Evolutionary conservation across 306 rosid genomes (phyloP), one percentile per base, ranked within the genome.

Genomic region (Cicer judaicum): DNA sequence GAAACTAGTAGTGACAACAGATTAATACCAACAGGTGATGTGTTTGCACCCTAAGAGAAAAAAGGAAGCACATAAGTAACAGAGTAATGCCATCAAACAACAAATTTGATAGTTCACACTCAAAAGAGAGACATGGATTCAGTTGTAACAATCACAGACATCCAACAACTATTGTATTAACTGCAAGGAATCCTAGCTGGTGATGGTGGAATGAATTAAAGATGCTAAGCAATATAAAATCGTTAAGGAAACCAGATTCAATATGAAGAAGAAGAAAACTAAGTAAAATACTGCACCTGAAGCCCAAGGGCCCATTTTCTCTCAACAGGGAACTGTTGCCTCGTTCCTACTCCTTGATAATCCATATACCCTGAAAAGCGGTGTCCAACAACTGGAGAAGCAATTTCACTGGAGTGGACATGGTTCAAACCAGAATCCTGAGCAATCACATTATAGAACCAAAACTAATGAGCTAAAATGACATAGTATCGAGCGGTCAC

Each of bases 261-360:
- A 8, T 40, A 36, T 40, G 10, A 43, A 78, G 16, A 81, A 29
- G 29, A 24, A 24, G 34, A 68, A 54, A 71, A 62, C 38, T 44
- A 72, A 61, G 56, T 39, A 71, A 85, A 89, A 78, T 34, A 52
- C 46, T n/a, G 80, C 72, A 89, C 98, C 97, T 93, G 97, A 83
- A 93, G 97, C 66, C 98, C 97, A 75, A 93, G 98, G 79, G 98
- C 96, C 98, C 98, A 91, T 80, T 89, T 93, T 67, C 94, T 87
- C 83, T 93, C 93, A 74, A 57, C 89, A n/a, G 92, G 96, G 64
- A 81, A 80, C 79, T 89, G 97, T 55, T 84, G 90, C 72, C 88
- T 82, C 60, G 82, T 14, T 38, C 87, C 94, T 60, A 72, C 67
- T 54, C 87, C 97, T 81, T 88, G 96, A 80, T 84, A 85, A 29